phyloP scores from a whole-genome alignment of 202 grass and related monocot species.

The Eragrostis tef region DNA sequence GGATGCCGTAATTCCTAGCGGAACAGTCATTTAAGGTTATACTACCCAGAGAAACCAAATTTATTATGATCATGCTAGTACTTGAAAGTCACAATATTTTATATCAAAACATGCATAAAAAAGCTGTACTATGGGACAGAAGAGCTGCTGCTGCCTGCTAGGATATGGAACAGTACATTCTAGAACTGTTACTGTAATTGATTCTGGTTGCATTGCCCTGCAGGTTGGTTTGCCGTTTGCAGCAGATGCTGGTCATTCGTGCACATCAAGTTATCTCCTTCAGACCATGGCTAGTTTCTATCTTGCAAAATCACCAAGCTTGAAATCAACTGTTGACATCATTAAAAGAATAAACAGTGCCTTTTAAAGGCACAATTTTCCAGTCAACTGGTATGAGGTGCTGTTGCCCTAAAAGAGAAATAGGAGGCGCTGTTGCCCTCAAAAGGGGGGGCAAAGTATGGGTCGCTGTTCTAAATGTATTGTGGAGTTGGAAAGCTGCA shows the following conservation, averaged over 20 bases:
- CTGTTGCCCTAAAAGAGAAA: not conserved
- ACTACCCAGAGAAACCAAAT: not conserved
- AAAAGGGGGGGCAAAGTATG: not conserved
- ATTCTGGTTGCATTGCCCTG: slow-evolving; percentile 8
- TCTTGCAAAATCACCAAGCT: slow-evolving; percentile 37
- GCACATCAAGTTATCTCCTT: slow-evolving; percentile 1
- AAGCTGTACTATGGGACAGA: not conserved
- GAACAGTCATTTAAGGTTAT: slow-evolving; percentile 66
- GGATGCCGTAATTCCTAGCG: slow-evolving; percentile 83
- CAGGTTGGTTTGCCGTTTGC: slow-evolving; percentile 50
- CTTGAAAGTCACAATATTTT: not conserved
- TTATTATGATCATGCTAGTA: slow-evolving; percentile 11
- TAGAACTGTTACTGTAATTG: not conserved
- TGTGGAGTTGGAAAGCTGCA: slow-evolving; percentile 2
- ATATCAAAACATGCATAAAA: not conserved
- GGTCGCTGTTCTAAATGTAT: slow-evolving; percentile 35
- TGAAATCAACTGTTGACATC: slow-evolving; percentile 26
- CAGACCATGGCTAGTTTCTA: slow-evolving; percentile 13
- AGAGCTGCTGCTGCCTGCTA: not conserved
- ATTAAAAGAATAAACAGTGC: slow-evolving; percentile 41
- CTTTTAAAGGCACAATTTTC: slow-evolving; percentile 29
- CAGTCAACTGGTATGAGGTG: not conserved
- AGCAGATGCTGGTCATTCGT: slow-evolving; percentile 23
- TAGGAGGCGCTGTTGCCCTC: not conserved
- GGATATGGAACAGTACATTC: not conserved